Conservation (phyloP, 2,329 filamentous ascomycete genomes). For the Purpureocillium lavendulum region DNA sequence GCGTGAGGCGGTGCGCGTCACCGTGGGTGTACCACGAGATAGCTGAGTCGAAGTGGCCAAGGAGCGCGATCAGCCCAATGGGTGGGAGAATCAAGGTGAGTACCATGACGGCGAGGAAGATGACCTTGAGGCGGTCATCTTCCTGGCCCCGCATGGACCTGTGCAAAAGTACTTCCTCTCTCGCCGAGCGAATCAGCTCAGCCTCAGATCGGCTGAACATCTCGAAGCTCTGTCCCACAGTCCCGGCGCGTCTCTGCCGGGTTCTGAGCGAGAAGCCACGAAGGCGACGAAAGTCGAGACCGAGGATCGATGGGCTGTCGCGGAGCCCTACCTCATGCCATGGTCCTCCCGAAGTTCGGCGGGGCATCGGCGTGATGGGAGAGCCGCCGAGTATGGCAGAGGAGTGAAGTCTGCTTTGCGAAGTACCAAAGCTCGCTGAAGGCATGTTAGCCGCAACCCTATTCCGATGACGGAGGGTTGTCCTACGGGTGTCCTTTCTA, state of each 20-base stretch:
- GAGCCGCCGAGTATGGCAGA: constrained; percentile 2
- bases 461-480: neutral
- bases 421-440: neutral
- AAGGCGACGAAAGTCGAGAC: constrained; percentile 10
- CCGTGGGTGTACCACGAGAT: constrained; percentile 42
- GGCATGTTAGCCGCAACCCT: neutral
- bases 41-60: constrained; percentile 33
- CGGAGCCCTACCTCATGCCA: constrained; percentile 1
- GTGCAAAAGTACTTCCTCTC: constrained; percentile 20
- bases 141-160: constrained; percentile 14
- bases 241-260: constrained; percentile 6
- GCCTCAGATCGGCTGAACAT: constrained; percentile 18
- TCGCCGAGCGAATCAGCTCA: constrained; percentile 20
- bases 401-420: constrained; percentile 2
- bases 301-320: constrained; percentile 7
- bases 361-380: neutral
- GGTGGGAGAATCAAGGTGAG: constrained; percentile 37
- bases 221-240: constrained; percentile 11
- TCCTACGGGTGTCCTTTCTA: constrained; percentile 1
- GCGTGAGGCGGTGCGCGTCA: constrained; percentile 29
- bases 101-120: constrained; percentile 29
- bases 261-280: constrained; percentile 16
- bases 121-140: constrained; percentile 20
- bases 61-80: constrained; percentile 33
- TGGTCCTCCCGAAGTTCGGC: neutral